Base-by-base conservation (phyloP, 2,329 filamentous ascomycete genomes). In the Botrytis medusae region DNA sequence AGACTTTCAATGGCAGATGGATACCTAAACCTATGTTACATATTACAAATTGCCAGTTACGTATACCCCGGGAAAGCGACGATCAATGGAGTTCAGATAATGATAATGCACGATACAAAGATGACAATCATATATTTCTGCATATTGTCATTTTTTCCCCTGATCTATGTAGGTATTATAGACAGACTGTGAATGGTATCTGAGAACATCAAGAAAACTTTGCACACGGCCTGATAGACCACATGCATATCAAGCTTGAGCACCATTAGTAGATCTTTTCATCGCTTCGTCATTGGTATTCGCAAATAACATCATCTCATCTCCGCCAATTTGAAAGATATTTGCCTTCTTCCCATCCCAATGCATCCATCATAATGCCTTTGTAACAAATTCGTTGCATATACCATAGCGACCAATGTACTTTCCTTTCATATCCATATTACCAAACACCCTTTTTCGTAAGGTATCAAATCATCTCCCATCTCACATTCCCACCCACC, bases 1-100 rank as follows among this genome's bases (percentile, higher is more conserved):
- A 79, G 91, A 95, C 79, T 98, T 98, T 82, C 90, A 92, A 46
- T 99, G 95, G 96, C 93, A 98, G 85, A 96, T 97, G 92, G 96
- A 98, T 84, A 93, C 94, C 82, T 97, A 87, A 37, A 93, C 94
- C 83, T 96, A 87, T 37, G n/a, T 57, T 42, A 7, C 25, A 57
- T 18, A n/a, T 42, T 42, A 61, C 32, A 29, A 18, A 29, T 29
- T 29, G 51, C 14, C 51, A 65, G 29, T 34, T n/a, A 34, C 10
- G 8, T 34, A 25, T 65, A 57, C 51, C 51, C 51, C n/a, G 14
- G 51, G 51, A 57, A 57, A 57, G n/a, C 51, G 51, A 57, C 51
- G 16, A 29, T 57, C 10, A 16, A 69, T 57, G 34, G 25, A 25
- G 6, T 37, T 42, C 48, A 42, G n/a, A 68, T 70, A 37, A 69